Evolutionary conservation across 1,139 yeast genomes (phyloP).

Genomic region (Saccharomyces hybrid): DNA sequence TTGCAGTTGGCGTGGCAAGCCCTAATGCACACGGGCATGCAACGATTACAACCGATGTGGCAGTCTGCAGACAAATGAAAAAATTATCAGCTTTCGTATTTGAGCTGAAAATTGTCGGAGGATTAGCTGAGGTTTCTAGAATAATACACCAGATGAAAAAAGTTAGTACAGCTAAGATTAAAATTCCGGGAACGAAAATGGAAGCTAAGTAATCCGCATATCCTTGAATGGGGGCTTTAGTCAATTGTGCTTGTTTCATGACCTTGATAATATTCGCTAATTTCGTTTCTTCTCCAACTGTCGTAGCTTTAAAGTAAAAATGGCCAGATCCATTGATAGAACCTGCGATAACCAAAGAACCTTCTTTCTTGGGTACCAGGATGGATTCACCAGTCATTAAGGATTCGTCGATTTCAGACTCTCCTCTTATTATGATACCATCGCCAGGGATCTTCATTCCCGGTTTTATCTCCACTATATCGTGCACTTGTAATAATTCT

Average conservation of each 20-base stretch:
- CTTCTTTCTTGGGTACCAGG: constrained; percentile 56
- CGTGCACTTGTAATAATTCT: constrained; percentile 71
- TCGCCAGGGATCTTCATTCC: constrained; percentile 92
- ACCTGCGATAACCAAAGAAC: constrained; percentile 77
- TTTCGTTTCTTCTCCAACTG: constrained; percentile 77
- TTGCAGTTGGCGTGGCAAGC: constrained; percentile 95
- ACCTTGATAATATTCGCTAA: constrained; percentile 78
- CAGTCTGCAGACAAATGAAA: constrained; percentile 65
- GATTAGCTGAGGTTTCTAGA: constrained; percentile 34
- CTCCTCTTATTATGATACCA: constrained; percentile 71
- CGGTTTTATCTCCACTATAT: constrained; percentile 70
- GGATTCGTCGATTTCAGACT: constrained; percentile 80
- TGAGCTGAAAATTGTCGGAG: constrained; percentile 51
- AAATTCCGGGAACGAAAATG: constrained; percentile 72
- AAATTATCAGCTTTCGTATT: constrained; percentile 49
- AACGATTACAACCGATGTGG: constrained; percentile 91
- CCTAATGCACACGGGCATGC: constrained; percentile 99
- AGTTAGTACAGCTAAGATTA: constrained; percentile 57
- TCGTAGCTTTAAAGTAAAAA: constrained; percentile 58
- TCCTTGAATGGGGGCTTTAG: constrained; percentile 84
- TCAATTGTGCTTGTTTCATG: constrained; percentile 83
- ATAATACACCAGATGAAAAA: constrained; percentile 57
- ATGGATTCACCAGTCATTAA: constrained; percentile 83
- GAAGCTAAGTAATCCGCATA: constrained; percentile 83
- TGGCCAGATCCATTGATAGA: constrained; percentile 78